Percentiles rank a stretch among this genome's conserved stretches.
Conservation (phyloP, 495 filamentous ascomycete species). For the Aspergillus panamensis region DNA sequence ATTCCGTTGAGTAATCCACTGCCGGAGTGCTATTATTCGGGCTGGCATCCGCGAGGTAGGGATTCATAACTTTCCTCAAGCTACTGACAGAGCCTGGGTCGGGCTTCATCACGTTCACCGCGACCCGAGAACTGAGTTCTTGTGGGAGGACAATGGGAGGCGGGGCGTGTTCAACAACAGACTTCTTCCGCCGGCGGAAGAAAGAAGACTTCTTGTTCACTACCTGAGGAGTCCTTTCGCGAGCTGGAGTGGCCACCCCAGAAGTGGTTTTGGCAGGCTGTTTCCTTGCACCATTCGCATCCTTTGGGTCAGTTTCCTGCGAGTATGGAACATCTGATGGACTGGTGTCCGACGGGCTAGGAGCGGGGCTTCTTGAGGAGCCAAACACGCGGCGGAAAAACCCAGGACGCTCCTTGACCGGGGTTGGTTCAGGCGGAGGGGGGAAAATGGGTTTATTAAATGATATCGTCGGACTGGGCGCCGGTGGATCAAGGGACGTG, state of each 20-base stretch:
- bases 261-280: slow-evolving; percentile 28
- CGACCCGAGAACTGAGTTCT: slow-evolving; percentile 28
- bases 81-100: slow-evolving; percentile 80
- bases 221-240: slow-evolving; percentile 47
- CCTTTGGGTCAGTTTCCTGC: slow-evolving; percentile 30
- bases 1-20: slow-evolving; percentile 23
- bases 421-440: slow-evolving; percentile 30
- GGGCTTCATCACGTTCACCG: slow-evolving; percentile 34
- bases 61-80: slow-evolving; percentile 85
- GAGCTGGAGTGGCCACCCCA: slow-evolving; percentile 29
- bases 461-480: slow-evolving; percentile 53
- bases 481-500: slow-evolving; percentile 39
- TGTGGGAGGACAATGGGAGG: slow-evolving; percentile 47
- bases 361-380: slow-evolving; percentile 45
- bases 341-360: slow-evolving; percentile 23
- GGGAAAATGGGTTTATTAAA: slow-evolving; percentile 46
- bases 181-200: slow-evolving; percentile 91
- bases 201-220: slow-evolving; percentile 92
- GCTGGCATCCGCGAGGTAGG: slow-evolving; percentile 55
- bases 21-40: slow-evolving; percentile 14
- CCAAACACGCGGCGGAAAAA: slow-evolving; percentile 94
- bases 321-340: slow-evolving; percentile 20
- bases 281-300: slow-evolving; percentile 22
- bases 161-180: slow-evolving; percentile 55
- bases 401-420: slow-evolving; percentile 66